A percentile compares a stretch with the other conserved stretches of the same genome.
phyloP scores from a whole-genome alignment of 148 eudicot genomes.

The Pouteria glomerata region DNA sequence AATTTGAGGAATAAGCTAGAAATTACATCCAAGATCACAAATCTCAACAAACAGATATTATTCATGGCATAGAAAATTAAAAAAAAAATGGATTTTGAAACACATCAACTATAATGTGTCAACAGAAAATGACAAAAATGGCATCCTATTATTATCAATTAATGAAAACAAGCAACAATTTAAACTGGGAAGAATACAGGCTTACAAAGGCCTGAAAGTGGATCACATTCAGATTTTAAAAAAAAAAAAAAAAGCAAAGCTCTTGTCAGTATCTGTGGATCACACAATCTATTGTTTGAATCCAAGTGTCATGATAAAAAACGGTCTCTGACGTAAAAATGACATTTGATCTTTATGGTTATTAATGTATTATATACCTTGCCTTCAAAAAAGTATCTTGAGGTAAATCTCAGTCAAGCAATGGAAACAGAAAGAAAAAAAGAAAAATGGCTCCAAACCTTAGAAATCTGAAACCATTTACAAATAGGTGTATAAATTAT shows the following conservation, averaged over 20 bases:
- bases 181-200: not conserved
- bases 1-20: slow-evolving; percentile 1
- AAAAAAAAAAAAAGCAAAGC: not conserved
- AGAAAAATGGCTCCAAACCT: too few species aligned
- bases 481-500: too few species aligned
- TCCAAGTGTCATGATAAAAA: not conserved
- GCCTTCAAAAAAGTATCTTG: too few species aligned
- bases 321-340: not conserved
- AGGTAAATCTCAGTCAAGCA: too few species aligned
- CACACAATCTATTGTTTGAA: not conserved
- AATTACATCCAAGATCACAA: not conserved
- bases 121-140: not conserved
- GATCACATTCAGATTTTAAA: not conserved
- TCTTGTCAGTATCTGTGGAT: not conserved
- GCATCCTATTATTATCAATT: not conserved
- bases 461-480: too few species aligned
- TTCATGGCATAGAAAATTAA: not conserved
- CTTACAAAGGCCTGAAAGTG: not conserved
- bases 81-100: not conserved
- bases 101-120: not conserved
- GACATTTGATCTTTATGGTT: not conserved
- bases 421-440: too few species aligned
- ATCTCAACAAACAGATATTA: not conserved
- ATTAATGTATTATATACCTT: too few species aligned
- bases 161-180: not conserved